A percentile compares a stretch with the other conserved stretches of the same genome.
Conservation (phyloP, 164 flowering plant species). For the Vitis rupestris region DNA sequence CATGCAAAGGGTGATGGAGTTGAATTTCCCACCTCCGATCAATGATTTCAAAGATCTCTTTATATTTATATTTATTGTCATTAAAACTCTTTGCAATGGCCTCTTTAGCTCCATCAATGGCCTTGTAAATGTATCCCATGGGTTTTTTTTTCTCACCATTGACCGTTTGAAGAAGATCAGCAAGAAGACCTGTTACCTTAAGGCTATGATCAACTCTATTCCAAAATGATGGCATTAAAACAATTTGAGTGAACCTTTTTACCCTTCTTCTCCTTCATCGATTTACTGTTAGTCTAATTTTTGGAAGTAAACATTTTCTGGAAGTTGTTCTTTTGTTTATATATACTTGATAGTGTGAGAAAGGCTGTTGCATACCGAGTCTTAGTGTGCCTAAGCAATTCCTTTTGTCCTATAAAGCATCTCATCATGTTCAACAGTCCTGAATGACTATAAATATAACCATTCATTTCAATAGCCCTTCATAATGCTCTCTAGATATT, state of each 20-base stretch:
- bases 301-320: not conserved
- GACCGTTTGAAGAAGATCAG: conserved; percentile 1
- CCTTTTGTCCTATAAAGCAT: not conserved
- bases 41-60: not conserved
- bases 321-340: not conserved
- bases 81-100: conserved; percentile 4
- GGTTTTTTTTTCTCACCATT: conserved; percentile 18
- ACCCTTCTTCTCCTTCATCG: not conserved
- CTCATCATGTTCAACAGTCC: conserved; percentile 7
- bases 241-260: not conserved
- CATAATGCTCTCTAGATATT: not conserved
- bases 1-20: conserved; percentile 22
- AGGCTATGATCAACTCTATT: conserved; percentile 1
- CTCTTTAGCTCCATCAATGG: conserved; percentile 19
- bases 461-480: conserved; percentile 3
- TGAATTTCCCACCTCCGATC: conserved; percentile 10
- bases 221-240: conserved; percentile 11
- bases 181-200: conserved; percentile 10
- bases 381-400: not conserved
- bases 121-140: conserved; percentile 23
- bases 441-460: conserved; percentile 1
- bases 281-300: not conserved
- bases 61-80: not conserved
- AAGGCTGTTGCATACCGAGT: not conserved
- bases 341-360: not conserved